Evolutionary conservation across 495 filamentous ascomycete genomes (phyloP).

Genomic region (Aspergillus indologenus): DNA sequence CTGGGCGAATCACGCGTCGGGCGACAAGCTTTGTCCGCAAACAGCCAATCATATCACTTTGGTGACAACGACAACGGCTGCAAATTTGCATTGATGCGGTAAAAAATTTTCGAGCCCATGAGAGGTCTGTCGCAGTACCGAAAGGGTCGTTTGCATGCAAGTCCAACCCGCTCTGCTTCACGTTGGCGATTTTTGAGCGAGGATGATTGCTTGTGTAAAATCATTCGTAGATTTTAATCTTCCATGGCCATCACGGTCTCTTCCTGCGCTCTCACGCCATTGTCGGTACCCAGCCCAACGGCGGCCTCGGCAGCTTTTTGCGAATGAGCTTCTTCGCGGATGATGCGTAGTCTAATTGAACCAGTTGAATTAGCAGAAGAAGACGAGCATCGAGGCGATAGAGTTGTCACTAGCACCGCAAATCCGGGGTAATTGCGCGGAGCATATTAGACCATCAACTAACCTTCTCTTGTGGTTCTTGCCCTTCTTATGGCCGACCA

Average conservation of each 20-base stretch:
- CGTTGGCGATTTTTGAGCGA: slow-evolving; percentile 1
- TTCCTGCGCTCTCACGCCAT: slow-evolving; percentile 45
- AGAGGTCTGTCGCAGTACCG: background rate
- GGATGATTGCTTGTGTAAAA: slow-evolving; percentile 2
- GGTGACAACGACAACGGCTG: slow-evolving; percentile 13
- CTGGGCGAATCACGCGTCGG: slow-evolving; percentile 20
- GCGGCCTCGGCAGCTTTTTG: slow-evolving; percentile 85
- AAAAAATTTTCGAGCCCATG: slow-evolving; percentile 12
- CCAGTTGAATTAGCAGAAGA: slow-evolving; percentile 5
- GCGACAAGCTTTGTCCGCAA: slow-evolving; percentile 14
- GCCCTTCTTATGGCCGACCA: slow-evolving; percentile 73
- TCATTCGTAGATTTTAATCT: slow-evolving; percentile 22
- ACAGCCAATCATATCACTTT: slow-evolving; percentile 17
- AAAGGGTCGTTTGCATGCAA: background rate
- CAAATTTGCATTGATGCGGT: slow-evolving; percentile 8
- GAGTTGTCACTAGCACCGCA: background rate
- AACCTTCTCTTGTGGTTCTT: slow-evolving; percentile 92
- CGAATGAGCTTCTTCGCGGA: slow-evolving; percentile 78
- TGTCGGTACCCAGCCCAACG: slow-evolving; percentile 65
- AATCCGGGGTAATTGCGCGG: background rate
- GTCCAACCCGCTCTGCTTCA: slow-evolving; percentile 1
- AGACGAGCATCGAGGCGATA: background rate
- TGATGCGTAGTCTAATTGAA: slow-evolving; percentile 62
- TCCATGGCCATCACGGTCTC: slow-evolving; percentile 35
- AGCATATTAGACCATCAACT: slow-evolving; percentile 17